These are phyloP conservation scores for Xylaria multiplex DNA, from an alignment of 2,329 filamentous ascomycete species.

Conservation along the genomic window DNA sequence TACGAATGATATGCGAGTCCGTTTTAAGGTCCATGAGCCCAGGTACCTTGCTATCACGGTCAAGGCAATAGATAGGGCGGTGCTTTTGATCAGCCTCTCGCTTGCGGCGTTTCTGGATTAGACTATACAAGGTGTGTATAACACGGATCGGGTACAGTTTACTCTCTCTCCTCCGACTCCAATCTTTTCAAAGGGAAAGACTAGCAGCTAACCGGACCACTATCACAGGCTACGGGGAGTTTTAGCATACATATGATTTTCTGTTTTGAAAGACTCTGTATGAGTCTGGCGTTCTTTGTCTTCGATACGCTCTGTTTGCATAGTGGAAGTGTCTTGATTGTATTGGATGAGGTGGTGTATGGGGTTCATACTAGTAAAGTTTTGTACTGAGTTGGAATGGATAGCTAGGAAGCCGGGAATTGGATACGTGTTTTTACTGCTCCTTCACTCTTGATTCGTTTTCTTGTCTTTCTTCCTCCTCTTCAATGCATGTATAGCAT, in stretches of 20 bases:
- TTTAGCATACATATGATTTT: constrained; percentile 3
- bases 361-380: not conserved
- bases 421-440: not conserved
- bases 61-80: not conserved
- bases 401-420: constrained; percentile 2
- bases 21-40: not conserved
- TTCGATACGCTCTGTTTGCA: not conserved
- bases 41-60: not conserved
- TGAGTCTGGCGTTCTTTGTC: not conserved
- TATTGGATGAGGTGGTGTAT: not conserved
- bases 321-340: not conserved
- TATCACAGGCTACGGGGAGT: constrained; percentile 1
- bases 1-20: not conserved
- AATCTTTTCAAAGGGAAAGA: not conserved
- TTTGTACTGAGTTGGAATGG: not conserved
- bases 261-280: constrained; percentile 1
- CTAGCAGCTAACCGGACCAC: not conserved
- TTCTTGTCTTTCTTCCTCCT: not conserved
- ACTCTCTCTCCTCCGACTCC: not conserved
- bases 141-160: constrained; percentile 7
- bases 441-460: not conserved
- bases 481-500: not conserved
- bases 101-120: constrained; percentile 27
- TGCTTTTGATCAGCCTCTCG: not conserved
- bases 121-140: constrained; percentile 16